A percentile compares a stretch with the other conserved stretches of the same genome.
These are phyloP conservation scores for Aspergillus incahuasiensis DNA, from an alignment of 495 filamentous ascomycete genomes.

Conservation along the genomic window DNA sequence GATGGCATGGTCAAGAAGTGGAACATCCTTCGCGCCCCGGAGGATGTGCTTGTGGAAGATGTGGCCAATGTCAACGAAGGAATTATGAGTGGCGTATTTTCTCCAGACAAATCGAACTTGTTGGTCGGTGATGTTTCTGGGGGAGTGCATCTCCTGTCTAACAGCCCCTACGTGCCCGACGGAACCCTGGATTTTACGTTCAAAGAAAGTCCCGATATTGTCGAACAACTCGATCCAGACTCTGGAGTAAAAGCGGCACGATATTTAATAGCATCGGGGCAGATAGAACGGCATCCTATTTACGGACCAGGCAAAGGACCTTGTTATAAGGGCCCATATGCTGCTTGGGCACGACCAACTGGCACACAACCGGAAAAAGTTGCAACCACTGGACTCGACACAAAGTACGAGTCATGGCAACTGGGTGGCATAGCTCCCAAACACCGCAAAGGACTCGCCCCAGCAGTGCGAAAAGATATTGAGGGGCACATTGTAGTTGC, in stretches of 20 bases:
- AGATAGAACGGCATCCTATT: slow-evolving; percentile 35
- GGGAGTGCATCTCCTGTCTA: slow-evolving; percentile 62
- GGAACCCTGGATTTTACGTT: slow-evolving; percentile 13
- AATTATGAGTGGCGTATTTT: slow-evolving; percentile 63
- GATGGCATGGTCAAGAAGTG: slow-evolving; percentile 85
- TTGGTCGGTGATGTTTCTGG: slow-evolving; percentile 74
- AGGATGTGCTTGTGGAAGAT: slow-evolving; percentile 61
- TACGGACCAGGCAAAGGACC: slow-evolving; percentile 45
- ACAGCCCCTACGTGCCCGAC: slow-evolving; percentile 26
- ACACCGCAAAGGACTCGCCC: slow-evolving; percentile 22
- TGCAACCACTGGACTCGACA: slow-evolving; percentile 15
- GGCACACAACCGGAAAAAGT: slow-evolving; percentile 14
- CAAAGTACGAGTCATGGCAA: slow-evolving; percentile 25
- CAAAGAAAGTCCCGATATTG: neutral
- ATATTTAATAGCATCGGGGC: slow-evolving; percentile 29
- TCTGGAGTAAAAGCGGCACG: slow-evolving; percentile 26
- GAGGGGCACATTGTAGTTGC: slow-evolving; percentile 22
- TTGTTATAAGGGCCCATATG: slow-evolving; percentile 43
- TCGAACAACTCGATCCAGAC: slow-evolving; percentile 10
- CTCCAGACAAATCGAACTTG: slow-evolving; percentile 63
- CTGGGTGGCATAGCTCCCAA: slow-evolving; percentile 23
- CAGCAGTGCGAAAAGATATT: slow-evolving; percentile 14
- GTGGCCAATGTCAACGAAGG: slow-evolving; percentile 44
- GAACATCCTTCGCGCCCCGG: slow-evolving; percentile 62
- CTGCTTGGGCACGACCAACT: slow-evolving; percentile 35